Evolutionary conservation across 495 filamentous ascomycete species (phyloP).

Genomic region (Trichocladium antarcticum): DNA sequence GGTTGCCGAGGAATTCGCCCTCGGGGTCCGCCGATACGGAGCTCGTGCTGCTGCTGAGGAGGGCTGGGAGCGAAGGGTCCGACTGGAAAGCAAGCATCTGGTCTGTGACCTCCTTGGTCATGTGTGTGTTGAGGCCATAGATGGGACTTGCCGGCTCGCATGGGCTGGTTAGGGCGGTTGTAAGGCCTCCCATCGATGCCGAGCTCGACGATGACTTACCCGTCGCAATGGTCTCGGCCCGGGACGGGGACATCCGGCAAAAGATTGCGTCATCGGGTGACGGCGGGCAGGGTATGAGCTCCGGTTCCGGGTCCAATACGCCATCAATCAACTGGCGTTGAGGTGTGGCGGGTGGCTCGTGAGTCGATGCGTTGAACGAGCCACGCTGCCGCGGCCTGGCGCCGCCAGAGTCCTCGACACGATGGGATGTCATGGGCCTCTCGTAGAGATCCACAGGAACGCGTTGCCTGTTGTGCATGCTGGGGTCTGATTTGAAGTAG

Average conservation of each 20-base stretch:
- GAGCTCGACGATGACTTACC: conserved; percentile 39
- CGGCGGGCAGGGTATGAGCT: conserved; percentile 31
- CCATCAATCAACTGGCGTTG: conserved; percentile 16
- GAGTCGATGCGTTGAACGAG: conserved; percentile 21
- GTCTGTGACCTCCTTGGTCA: conserved; percentile 44
- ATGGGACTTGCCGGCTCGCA: conserved; percentile 46
- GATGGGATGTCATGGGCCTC: conserved; percentile 33
- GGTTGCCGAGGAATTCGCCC: conserved; percentile 42
- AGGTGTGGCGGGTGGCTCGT: conserved; percentile 21
- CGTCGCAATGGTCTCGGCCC: conserved; percentile 31
- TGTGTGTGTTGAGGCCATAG: conserved; percentile 43
- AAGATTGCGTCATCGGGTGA: conserved; percentile 40
- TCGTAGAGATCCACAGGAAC: conserved; percentile 23
- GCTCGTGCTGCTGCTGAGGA: conserved; percentile 70
- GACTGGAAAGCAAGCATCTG: conserved; percentile 54
- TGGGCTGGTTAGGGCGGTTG: conserved; percentile 38
- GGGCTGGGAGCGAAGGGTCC: conserved; percentile 64
- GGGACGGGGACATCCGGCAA: conserved; percentile 20
- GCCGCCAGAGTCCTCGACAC: conserved; percentile 27
- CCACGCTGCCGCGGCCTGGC: conserved; percentile 15
- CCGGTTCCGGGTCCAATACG: conserved; percentile 12
- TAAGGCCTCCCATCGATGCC: conserved; percentile 32
- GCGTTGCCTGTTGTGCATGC: conserved; percentile 33
- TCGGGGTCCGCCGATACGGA: conserved; percentile 56
- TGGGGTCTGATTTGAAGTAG: conserved; percentile 38